Conservation (phyloP, 768 basidiomycete species). For the Cantharellus cinnabarinus region DNA sequence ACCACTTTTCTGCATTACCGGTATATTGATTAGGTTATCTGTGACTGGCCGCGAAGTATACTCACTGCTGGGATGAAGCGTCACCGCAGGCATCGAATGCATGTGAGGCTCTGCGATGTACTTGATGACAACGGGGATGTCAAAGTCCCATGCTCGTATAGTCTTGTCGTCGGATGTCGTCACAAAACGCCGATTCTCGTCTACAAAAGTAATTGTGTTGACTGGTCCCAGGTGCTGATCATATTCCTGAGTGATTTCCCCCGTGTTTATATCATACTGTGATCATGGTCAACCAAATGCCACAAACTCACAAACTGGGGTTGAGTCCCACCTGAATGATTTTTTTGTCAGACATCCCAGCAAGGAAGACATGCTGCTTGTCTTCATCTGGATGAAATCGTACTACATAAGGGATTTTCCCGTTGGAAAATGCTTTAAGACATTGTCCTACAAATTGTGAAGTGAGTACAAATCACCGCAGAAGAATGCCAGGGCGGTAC, state of each 20-base stretch:
- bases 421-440: constrained; percentile 88
- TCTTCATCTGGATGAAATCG: constrained; percentile 92
- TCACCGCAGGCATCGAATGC: constrained; percentile 99
- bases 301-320: neutral
- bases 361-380: constrained; percentile 88
- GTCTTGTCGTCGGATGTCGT: constrained; percentile 99
- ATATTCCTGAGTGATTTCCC: constrained; percentile 94
- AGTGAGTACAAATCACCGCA: neutral
- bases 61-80: constrained; percentile 84
- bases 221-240: constrained; percentile 97
- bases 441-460: constrained; percentile 38
- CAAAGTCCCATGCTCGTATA: constrained; percentile 97
- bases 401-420: constrained; percentile 91
- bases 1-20: constrained; percentile 55
- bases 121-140: constrained; percentile 98
- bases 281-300: constrained; percentile 3
- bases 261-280: constrained; percentile 87
- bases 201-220: constrained; percentile 96
- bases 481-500: constrained; percentile 6
- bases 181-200: constrained; percentile 91
- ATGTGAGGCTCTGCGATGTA: constrained; percentile 98
- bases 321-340: constrained; percentile 65
- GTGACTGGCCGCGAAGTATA: constrained; percentile 9
- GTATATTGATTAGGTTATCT: neutral
- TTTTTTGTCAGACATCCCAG: constrained; percentile 98